A percentile compares a stretch with the other conserved stretches of the same genome.
Evolutionary conservation across 768 basidiomycete genomes (phyloP).

Genomic region (Leccinum incarnatum): DNA sequence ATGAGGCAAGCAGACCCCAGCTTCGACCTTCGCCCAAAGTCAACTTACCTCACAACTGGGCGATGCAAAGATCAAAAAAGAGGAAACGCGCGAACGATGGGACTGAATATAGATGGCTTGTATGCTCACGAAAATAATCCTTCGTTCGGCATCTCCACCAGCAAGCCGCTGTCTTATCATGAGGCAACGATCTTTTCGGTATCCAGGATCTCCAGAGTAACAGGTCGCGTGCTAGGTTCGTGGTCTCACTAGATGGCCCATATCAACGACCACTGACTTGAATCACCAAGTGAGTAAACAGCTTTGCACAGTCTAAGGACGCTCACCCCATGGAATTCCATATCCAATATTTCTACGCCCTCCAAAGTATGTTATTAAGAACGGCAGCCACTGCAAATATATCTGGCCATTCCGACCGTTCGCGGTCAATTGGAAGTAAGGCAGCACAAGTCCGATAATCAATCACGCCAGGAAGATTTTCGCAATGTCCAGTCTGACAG

Average conservation of each 20-base stretch:
- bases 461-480: too few relatives aligned
- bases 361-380: not conserved
- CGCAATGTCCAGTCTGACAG: too few relatives aligned
- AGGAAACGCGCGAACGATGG: not conserved
- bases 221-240: not conserved
- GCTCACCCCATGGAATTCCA: not conserved
- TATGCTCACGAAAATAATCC: not conserved
- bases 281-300: not conserved
- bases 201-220: not conserved
- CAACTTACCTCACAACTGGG: too few relatives aligned
- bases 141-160: not conserved
- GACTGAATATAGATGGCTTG: not conserved
- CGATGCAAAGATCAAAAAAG: too few relatives aligned
- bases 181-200: not conserved
- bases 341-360: not conserved
- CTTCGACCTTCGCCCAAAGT: too few relatives aligned
- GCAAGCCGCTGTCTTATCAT: not conserved
- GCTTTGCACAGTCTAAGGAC: not conserved
- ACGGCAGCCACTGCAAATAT: too few relatives aligned
- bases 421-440: too few relatives aligned
- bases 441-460: too few relatives aligned
- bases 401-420: too few relatives aligned
- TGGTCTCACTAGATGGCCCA: too few relatives aligned
- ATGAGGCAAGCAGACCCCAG: too few relatives aligned
- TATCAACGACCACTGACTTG: not conserved